Base-by-base conservation (phyloP, 2,329 filamentous ascomycete genomes). In the Ambrosiella beaveri region DNA sequence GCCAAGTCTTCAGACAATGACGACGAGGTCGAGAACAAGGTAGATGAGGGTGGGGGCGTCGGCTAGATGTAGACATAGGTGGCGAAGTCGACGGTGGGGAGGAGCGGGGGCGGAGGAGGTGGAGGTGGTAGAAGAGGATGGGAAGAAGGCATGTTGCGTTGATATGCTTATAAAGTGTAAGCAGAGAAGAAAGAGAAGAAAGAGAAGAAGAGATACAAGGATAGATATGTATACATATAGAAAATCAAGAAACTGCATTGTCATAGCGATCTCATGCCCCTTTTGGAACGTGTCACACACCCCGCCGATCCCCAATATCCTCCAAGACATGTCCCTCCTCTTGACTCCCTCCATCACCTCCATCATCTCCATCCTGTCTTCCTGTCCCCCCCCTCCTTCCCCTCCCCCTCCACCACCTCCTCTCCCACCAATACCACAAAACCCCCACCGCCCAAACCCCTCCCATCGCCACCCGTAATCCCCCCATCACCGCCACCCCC, bases 401-500 rank as follows among this genome's bases (percentile, higher is more conserved):
- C 19, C 7, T 54, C 37, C 27, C 27, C 27, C 38, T 52, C 49
- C 38, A 19, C 9, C 49, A 39, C 17, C 36, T 15, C 8, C 17
- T 19, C 56, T 39, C 53, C 35, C 53, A 36, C 9, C 12, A n/a
- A 45, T 44, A 54, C 56, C 56, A 58, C 11, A 52, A 37, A 11
- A 53, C 38, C 12, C 41, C 49, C 5, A 58, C 2, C 11, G 37
- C 37, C 50, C 49, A 53, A 27, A 58, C 35, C 17, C 49, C 49
- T 17, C 38, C 38, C 7, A 54, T 27, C 13, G 57, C 11, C 35
- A 37, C 13, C 2, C 49, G 52, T 27, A 56, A 9, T n/a, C 37
- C 41, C 19, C 37, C 52, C 61, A 62, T 57, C 6, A 59, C 45
- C 11, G 56, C 51, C 13, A 37, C 19, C 8, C 53, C 55, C 12